A percentile compares a stretch with the other conserved stretches of the same genome.
phyloP scores from a whole-genome alignment of 2,329 filamentous ascomycete species.

The Phaeosphaeria sp. region DNA sequence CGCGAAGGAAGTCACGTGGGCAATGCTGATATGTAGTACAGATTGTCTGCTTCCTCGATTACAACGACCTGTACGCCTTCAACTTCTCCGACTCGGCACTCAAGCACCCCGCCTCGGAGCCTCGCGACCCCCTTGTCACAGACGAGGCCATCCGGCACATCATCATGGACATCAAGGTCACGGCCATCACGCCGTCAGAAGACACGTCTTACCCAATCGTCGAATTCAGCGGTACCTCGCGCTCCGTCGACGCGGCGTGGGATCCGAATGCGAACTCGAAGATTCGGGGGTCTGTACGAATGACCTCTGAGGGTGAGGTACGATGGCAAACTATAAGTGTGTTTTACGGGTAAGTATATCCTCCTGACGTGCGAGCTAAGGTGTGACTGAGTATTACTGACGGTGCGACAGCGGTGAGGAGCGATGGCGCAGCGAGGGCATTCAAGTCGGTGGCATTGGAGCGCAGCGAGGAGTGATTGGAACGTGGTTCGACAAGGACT shows the following conservation, averaged over 20 bases:
- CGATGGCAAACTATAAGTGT: conserved; percentile 76
- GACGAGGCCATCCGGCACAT: conserved; percentile 75
- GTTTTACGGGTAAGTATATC: conserved; percentile 55
- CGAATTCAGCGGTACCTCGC: conserved; percentile 68
- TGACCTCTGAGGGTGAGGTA: conserved; percentile 74
- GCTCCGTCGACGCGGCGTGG: conserved; percentile 67
- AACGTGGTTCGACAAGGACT: conserved; percentile 80
- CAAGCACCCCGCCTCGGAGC: conserved; percentile 44
- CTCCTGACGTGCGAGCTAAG: neutral
- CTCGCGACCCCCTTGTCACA: conserved; percentile 62
- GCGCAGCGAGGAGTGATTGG: conserved; percentile 73
- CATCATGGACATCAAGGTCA: conserved; percentile 69
- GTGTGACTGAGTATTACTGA: conserved; percentile 26
- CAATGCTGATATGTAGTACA: conserved; percentile 6
- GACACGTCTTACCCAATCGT: conserved; percentile 68
- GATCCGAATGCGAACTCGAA: conserved; percentile 73
- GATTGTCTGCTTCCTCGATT: conserved; percentile 55
- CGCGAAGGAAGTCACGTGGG: no score
- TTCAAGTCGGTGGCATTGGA: conserved; percentile 73
- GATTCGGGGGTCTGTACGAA: conserved; percentile 68
- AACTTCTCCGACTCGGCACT: conserved; percentile 65
- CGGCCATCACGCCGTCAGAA: conserved; percentile 65
- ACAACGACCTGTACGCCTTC: conserved; percentile 69
- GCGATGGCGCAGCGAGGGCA: conserved; percentile 76
- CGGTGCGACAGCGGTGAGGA: conserved; percentile 62